Evolutionary conservation across 1,284 basidiomycete genomes (phyloP).

Genomic region (Heliocybe sulcata): DNA sequence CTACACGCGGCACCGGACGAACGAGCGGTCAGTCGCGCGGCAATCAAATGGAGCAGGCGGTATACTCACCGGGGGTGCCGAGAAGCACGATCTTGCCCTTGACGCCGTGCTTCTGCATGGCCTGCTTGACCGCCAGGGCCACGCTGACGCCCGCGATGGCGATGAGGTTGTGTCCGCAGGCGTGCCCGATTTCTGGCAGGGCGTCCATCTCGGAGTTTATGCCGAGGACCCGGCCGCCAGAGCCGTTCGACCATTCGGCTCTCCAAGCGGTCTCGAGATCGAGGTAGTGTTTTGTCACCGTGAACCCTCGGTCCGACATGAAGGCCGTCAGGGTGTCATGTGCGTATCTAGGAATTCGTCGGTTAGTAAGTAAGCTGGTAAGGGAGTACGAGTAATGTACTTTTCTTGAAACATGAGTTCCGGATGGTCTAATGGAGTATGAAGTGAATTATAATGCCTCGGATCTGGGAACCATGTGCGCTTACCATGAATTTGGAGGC

Average conservation of each 20-base stretch:
- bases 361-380: neutral
- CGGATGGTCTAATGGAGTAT: constrained; percentile 18
- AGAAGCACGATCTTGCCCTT: constrained; percentile 72
- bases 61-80: constrained; percentile 69
- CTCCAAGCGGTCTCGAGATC: constrained; percentile 63
- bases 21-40: neutral
- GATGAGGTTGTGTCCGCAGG: constrained; percentile 84
- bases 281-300: constrained; percentile 47
- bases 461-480: neutral
- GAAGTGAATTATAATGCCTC: neutral
- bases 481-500: constrained; percentile 28
- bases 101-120: constrained; percentile 56
- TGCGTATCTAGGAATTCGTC: constrained; percentile 20
- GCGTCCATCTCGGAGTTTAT: constrained; percentile 74
- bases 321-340: constrained; percentile 28
- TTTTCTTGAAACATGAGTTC: constrained; percentile 21
- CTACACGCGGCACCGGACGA: constrained; percentile 33
- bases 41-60: neutral
- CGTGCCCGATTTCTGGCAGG: constrained; percentile 56
- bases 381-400: constrained; percentile 10
- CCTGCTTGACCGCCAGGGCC: constrained; percentile 64
- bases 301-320: constrained; percentile 43
- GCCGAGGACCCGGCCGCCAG: constrained; percentile 52
- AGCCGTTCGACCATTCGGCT: constrained; percentile 51
- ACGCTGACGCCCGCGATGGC: constrained; percentile 76